Evolutionary conservation across 2,329 filamentous ascomycete genomes (phyloP), one percentile per base, ranked within the genome.

Genomic region (Arthrobotrys sphaeroides): DNA sequence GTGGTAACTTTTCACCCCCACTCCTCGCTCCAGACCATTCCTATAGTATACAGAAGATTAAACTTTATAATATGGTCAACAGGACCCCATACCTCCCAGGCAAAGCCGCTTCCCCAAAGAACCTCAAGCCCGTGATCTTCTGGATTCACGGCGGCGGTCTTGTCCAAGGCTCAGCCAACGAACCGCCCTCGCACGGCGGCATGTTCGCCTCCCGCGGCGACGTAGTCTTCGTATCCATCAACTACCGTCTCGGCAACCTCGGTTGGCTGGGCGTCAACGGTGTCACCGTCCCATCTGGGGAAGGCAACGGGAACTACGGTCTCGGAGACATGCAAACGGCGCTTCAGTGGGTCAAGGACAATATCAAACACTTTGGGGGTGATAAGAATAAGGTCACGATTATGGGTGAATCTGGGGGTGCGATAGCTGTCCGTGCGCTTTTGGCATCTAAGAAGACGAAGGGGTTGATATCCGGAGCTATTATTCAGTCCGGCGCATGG

Each of bases 401-500:
- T 1, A 84, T 84, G 72, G 81, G 81, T 6, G 82, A 83, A 73
- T 80, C 81, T 2, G 79, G 80, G 1, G 81, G 81, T 5, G 80
- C 79, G 0, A 51, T 57, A n/a, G 57, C 57, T 10, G 84, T 87
- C 1, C 82, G 85, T 42, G 85, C 84, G 10, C 77, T 87, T 47
- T 82, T 87, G 77, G 85, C 84, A 2, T 85, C 84, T 1, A 85
- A 85, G 1, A 82, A 83, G 68, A 83, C 85, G 0, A 80, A 80
- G 2, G 84, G 84, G 9, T 85, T 85, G 77, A 86, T 87, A 76
- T 82, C 83, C 0, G 83, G 81, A 2, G 86, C 86, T 2, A 84
- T 87, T 49, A 43, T 60, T 22, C 42, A 70, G 18, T 70, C 66
- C 18, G 66, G 66, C 2, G 20, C 66, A 16, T 45, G 26, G 33